A percentile compares a stretch with the other conserved stretches of the same genome.
Conservation (phyloP, 768 basidiomycete species). For the Suillus clintonianus region DNA sequence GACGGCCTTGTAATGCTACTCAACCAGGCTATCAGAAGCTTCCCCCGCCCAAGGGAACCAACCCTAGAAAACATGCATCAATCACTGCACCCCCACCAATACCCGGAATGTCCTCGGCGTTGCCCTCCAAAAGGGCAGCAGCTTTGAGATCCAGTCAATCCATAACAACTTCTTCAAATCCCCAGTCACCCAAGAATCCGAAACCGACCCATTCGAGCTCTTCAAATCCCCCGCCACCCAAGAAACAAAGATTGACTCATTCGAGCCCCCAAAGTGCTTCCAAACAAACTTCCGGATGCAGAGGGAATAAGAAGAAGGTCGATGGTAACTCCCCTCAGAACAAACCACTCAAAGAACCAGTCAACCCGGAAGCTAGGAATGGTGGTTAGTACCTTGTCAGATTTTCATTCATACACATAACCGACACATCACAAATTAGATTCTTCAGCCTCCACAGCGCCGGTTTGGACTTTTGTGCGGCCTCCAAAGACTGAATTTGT, state of each 20-base stretch:
- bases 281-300: background rate
- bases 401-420: background rate
- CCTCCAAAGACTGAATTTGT: background rate
- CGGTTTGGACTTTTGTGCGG: constrained; percentile 23
- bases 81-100: background rate
- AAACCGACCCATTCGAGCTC: background rate
- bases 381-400: background rate
- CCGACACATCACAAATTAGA: background rate
- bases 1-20: background rate
- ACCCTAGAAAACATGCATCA: background rate
- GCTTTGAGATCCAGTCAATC: too few species aligned
- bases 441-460: background rate
- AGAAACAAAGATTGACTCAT: background rate
- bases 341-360: background rate
- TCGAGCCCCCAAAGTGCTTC: background rate
- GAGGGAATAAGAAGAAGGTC: background rate
- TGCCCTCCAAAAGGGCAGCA: background rate
- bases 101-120: background rate
- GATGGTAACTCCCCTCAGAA: background rate
- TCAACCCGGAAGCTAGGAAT: background rate
- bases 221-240: background rate
- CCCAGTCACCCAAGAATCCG: background rate
- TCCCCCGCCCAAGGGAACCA: constrained; percentile 22
- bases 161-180: background rate
- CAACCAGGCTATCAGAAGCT: constrained; percentile 21